Evolutionary conservation across 2,329 filamentous ascomycete species (phyloP).

Genomic region (Diaporthe vaccinii): DNA sequence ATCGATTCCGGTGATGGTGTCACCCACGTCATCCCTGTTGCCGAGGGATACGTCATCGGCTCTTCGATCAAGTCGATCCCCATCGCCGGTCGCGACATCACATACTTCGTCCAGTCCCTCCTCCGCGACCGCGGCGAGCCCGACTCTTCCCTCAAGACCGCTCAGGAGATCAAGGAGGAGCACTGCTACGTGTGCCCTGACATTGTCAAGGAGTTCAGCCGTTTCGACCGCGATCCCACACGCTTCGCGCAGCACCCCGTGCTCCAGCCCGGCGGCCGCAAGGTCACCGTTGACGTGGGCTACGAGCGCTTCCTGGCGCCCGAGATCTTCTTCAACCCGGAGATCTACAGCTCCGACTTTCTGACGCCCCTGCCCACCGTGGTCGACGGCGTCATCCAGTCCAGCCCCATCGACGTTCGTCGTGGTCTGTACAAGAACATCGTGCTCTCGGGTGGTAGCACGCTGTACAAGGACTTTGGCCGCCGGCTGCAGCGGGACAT

Average conservation of each 20-base stretch:
- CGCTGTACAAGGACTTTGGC: constrained; percentile 98
- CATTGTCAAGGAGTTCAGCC: constrained; percentile 97
- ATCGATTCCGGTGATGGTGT: constrained; percentile 99
- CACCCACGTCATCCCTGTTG: constrained; percentile 98
- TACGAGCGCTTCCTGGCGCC: constrained; percentile 98
- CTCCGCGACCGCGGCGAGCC: constrained; percentile 96
- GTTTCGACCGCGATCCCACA: constrained; percentile 92
- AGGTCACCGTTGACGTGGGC: constrained; percentile 89
- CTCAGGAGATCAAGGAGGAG: constrained; percentile 98
- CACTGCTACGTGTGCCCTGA: constrained; percentile 99
- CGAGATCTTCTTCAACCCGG: constrained; percentile 99
- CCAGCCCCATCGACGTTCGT: constrained; percentile 96
- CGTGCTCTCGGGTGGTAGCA: constrained; percentile 95
- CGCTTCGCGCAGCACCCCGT: constrained; percentile 93
- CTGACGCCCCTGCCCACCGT: constrained; percentile 93
- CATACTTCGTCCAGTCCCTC: constrained; percentile 97
- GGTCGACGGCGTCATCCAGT: constrained; percentile 97
- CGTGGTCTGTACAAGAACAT: constrained; percentile 99
- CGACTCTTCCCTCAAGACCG: constrained; percentile 96
- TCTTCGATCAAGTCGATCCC: constrained; percentile 99
- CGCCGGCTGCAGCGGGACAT: constrained; percentile 97
- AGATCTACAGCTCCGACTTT: constrained; percentile 99
- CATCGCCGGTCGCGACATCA: constrained; percentile 97
- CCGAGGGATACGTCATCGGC: constrained; percentile 98
- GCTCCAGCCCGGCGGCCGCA: constrained; percentile 85